These are phyloP conservation scores for Neobulgaria alba DNA, from an alignment of 2,329 filamentous ascomycete species.

Conservation along the genomic window DNA sequence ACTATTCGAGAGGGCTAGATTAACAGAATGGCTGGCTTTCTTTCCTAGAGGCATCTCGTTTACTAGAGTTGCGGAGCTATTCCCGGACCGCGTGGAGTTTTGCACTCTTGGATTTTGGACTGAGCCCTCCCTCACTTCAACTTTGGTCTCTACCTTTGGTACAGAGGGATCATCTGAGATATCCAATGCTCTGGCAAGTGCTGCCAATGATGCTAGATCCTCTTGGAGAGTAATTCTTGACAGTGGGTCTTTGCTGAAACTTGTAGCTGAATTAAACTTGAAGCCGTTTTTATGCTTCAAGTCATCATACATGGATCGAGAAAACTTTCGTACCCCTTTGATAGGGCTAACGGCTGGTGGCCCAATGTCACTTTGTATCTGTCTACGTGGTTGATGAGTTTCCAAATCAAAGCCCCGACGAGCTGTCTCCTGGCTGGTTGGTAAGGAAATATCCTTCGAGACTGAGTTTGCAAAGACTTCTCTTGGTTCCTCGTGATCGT, in stretches of 20 bases:
- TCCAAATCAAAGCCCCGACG: too few relatives aligned
- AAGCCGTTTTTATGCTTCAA: conserved; percentile 5
- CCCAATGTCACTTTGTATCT: conserved; percentile 6
- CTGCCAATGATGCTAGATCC: conserved; percentile 20
- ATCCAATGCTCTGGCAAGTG: conserved; percentile 17
- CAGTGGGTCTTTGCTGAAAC: conserved; percentile 15
- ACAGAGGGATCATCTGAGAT: background rate
- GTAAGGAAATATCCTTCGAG: background rate
- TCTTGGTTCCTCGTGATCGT: background rate
- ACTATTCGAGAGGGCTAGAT: background rate
- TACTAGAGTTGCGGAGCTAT: background rate
- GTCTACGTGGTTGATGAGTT: background rate
- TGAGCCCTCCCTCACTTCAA: background rate
- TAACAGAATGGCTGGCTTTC: background rate
- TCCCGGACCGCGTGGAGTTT: background rate
- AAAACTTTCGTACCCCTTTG: conserved; percentile 5
- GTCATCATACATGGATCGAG: conserved; percentile 14
- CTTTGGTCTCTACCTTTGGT: background rate
- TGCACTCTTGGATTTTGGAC: background rate
- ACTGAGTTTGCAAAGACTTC: background rate
- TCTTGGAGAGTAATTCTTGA: conserved; percentile 19
- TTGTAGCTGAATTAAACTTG: conserved; percentile 2
- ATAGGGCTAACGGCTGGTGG: background rate
- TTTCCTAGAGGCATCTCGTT: background rate
- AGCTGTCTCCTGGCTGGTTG: too few relatives aligned